Base-by-base conservation (phyloP, 129 eudicot genomes). In the Escallonia rubra region DNA sequence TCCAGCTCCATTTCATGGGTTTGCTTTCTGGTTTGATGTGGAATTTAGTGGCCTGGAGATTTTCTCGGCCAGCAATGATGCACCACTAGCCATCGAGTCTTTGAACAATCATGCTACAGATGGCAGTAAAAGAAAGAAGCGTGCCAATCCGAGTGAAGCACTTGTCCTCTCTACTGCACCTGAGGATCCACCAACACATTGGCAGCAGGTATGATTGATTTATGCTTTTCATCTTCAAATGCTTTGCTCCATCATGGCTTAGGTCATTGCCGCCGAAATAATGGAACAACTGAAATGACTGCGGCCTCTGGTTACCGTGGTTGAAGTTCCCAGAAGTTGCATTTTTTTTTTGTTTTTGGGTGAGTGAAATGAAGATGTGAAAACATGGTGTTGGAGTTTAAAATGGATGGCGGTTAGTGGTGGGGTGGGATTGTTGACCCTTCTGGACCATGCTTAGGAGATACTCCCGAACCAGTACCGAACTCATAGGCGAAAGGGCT, bases 91-190 rank as follows among this genome's bases (percentile, higher is more conserved):
- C 56, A 61, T 44, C 54, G 86, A 65, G 40, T 34, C 83, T 66
- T 42, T 81, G 54, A 70, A 72, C 61, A 62, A 74, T 62, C 62
- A 75, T 45, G 70, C 73, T 41, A 46, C 67, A 8, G 81, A 70
- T 49, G 61, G 58, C 38, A 64, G 72, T 67, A 87, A 80, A 63
- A 67, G 85, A 77, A 92, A 79, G 85, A 89, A 82, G 66, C 96
- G 96, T 42, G 75, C 90, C 59, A 82, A 86, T 92, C 95, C 95
- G 4, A 71, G 44, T 74, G 86, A 92, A 40, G 84, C 82, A 41
- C 95, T 92, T 84, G 89, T 92, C 64, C 87, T 92, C 39, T 92
- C 98, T 57, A 92, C 98, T 50, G 98, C 98, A 78, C 98, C 98
- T 3, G 98, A 92, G 89, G 87, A 86, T 74, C 98, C 96, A 14